Evolutionary conservation across 768 basidiomycete species (phyloP).

Genomic region (Leccinum broughii): DNA sequence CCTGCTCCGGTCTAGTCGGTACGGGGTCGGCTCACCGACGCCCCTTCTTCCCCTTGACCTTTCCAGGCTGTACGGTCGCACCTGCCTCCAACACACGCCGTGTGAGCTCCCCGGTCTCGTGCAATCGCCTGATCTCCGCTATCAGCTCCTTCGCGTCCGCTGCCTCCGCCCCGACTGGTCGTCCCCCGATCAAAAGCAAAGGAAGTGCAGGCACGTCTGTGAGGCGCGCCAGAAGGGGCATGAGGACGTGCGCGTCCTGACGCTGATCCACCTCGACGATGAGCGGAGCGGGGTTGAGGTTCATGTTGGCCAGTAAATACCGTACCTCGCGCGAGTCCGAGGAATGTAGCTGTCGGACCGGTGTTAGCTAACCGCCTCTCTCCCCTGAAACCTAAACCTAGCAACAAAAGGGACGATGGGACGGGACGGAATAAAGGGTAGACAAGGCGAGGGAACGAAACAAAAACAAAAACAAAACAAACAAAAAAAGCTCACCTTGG

Average conservation of each 20-base stretch:
- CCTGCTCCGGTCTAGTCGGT: constrained; percentile 4
- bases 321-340: constrained; percentile 68
- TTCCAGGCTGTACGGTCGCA: constrained; percentile 52
- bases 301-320: constrained; percentile 50
- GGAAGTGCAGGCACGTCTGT: constrained; percentile 58
- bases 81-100: constrained; percentile 55
- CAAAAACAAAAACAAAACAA: not conserved
- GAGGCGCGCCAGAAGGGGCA: constrained; percentile 61
- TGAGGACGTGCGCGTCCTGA: constrained; percentile 65
- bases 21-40: constrained; percentile 1
- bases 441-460: not conserved
- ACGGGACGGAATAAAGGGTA: not conserved
- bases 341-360: constrained; percentile 53
- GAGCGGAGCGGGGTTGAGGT: constrained; percentile 61
- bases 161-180: constrained; percentile 43
- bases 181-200: constrained; percentile 68
- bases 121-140: constrained; percentile 50
- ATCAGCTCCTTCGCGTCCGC: constrained; percentile 29
- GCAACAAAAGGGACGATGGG: not conserved
- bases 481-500: constrained; percentile 49
- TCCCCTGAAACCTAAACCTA: constrained; percentile 6
- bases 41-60: constrained; percentile 53
- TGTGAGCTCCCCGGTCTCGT: constrained; percentile 52
- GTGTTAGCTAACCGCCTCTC: constrained; percentile 4
- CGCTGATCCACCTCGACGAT: constrained; percentile 74